These are phyloP conservation scores for Botryotinia calthae DNA, from an alignment of 2,329 filamentous ascomycete species.

Conservation along the genomic window DNA sequence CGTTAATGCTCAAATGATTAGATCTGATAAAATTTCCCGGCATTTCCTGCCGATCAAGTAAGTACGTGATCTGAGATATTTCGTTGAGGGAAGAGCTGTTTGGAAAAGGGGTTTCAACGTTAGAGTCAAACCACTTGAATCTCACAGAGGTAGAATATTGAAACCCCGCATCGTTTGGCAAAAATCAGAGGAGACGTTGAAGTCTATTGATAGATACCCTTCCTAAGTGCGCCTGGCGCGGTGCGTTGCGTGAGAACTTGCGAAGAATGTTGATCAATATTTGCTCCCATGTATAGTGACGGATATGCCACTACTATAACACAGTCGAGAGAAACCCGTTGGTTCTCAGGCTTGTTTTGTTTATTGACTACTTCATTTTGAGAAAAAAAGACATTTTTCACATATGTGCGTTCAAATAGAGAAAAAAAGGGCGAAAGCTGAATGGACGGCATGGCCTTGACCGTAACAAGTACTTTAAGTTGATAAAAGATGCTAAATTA, in stretches of 20 bases:
- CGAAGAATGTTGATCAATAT: neutral
- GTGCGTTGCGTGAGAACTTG: neutral
- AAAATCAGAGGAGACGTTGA: neutral
- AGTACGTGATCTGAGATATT: neutral
- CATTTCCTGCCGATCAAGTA: neutral
- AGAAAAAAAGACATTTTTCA: neutral
- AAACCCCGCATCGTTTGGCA: neutral
- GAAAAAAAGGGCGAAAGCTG: neutral
- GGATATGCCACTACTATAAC: neutral
- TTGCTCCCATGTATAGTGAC: neutral
- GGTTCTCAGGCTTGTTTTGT: neutral
- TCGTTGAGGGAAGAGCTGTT: neutral
- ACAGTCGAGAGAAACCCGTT: neutral
- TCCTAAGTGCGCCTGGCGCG: neutral
- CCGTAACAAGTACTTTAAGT: too few relatives aligned
- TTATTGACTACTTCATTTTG: neutral
- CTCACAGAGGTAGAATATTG: neutral
- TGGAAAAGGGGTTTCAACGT: neutral
- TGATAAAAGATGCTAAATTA: neutral
- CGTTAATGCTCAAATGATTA: rapidly evolving
- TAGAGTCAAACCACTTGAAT: neutral
- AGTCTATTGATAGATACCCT: rapidly evolving
- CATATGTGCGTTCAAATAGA: neutral
- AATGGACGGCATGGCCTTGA: neutral
- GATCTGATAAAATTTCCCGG: neutral